Evolutionary conservation across 495 filamentous ascomycete genomes (phyloP), one percentile per base, ranked within the genome.

Genomic region (Podospora fimiseda): DNA sequence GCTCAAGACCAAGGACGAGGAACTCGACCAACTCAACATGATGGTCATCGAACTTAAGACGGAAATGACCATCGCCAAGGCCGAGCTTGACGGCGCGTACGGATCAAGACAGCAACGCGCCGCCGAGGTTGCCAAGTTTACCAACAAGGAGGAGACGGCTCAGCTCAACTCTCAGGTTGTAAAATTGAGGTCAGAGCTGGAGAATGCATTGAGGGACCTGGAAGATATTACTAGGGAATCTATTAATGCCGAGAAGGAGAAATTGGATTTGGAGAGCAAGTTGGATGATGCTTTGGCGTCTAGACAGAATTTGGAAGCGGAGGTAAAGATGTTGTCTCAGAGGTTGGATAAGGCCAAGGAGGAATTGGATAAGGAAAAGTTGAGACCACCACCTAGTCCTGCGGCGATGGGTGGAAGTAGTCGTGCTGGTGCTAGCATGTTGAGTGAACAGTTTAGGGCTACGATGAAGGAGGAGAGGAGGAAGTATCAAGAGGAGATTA

Each of bases 1-100:
- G 55, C 72, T 71, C 66, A 79, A 65, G 59, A 68, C 48, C 55
- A 77, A 66, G 74, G 84, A 82, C 53, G 70, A 74, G 9, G 89
- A 95, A 60, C 74, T 93, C 65, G 78, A 85, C 11, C 74, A 80
- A 23, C 75, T 94, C 47, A 90, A 94, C 63, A 78, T 81, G 57
- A 88, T 93, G 67, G 77, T 96, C 52, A 87, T 90, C 43, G 83
- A 89, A 50, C 74, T 94, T 43, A 89, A 90, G 51, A 97, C 91
- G 36, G 93, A 97, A 63, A 74, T 95, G 52, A 91, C 91, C 43
- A 82, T 98, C 70, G 87, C 87, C 51, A 89, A 87, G 66, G 93
- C 93, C 4, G 93, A 98, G 72, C 85, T 97, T 30, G 93, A 98
- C 62, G 88, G 89, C 48, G 92, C 93, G 16, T 95, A 96, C 63